A percentile compares a stretch with the other conserved stretches of the same genome.
phyloP scores from a whole-genome alignment of 805 yeast species.

The Lachancea sp. region DNA sequence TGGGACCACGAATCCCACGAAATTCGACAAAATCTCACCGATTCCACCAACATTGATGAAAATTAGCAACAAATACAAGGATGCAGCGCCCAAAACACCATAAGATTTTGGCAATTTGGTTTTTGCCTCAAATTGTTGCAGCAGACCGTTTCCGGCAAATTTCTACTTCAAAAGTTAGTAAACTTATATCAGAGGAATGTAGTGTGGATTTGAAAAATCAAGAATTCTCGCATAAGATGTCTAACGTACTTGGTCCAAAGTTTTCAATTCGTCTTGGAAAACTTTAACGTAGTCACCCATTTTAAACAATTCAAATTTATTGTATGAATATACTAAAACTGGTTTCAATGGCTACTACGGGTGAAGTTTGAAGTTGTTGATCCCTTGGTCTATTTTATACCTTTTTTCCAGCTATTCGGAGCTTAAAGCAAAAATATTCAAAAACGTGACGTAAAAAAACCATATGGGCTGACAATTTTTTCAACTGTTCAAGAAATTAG shows the following conservation, averaged over 20 bases:
- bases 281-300: conserved; percentile 43
- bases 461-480: neutral
- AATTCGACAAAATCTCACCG: conserved; percentile 88
- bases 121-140: conserved; percentile 38
- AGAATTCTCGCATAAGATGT: neutral
- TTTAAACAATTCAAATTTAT: conserved; percentile 1
- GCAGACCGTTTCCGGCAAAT: conserved; percentile 28
- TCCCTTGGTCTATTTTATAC: neutral
- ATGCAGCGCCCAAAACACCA: conserved; percentile 60
- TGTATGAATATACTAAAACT: too few species aligned
- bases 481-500: conserved; percentile 8
- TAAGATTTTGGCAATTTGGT: conserved; percentile 76
- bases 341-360: too few species aligned
- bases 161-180: conserved; percentile 15
- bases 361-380: too few species aligned
- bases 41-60: conserved; percentile 90
- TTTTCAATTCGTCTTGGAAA: conserved; percentile 41
- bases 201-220: too few species aligned
- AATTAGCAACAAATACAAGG: conserved; percentile 64
- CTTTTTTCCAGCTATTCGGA: neutral
- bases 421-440: neutral
- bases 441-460: neutral
- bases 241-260: conserved; percentile 42
- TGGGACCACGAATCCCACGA: conserved; percentile 87
- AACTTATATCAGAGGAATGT: too few species aligned